Base-by-base conservation (phyloP, 768 basidiomycete genomes). In the Russula olivacea region DNA sequence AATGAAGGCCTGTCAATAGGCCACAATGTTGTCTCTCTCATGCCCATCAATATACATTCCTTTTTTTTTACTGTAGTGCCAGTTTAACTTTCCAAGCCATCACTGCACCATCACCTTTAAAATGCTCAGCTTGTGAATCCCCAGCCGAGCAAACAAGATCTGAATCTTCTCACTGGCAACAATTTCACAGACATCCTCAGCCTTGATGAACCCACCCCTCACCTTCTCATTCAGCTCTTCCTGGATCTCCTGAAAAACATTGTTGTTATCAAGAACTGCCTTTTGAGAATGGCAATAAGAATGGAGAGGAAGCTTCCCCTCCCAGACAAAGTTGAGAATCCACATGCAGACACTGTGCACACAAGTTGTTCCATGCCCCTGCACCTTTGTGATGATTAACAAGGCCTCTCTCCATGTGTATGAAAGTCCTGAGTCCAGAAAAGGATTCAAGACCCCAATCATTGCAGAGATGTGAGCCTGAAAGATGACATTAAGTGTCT, bases 251-350 rank as follows among this genome's bases (percentile, higher is more conserved):
- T 40, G 2, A 0, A 17, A 1, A 0, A 51, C 7, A 8, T 40
- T 34, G 11, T 59, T 38, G 9, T 59, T 19, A 0, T 59, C 25
- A n/a, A 59, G 28, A 2, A 41, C 14, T 2, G 49, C 15, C n/a
- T 1, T 0, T 4, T 9, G 25, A 0, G 11, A 4, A 7, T 14
- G 2, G 12, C 28, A 3, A 19, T 34, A 32, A 1, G 14, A 17
- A 9, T 28, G 49, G 1, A n/a, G 2, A 14, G 58, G 49, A 19
- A 59, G 40, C 7, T 30, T 12, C 3, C 11, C 21, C 2, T 7
- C 11, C 0, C 1, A 1, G 28, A 51, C 4, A 3, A 30, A 59
- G 0, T 28, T 0, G 0, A 50, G 49, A 1, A 51, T 14, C 58
- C 49, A 59, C 1, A 4, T 2, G 1, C 38, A 25, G 1, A 59